Percentiles rank a stretch among this genome's conserved stretches.
Evolutionary conservation across 1,139 yeast genomes (phyloP).

Genomic region (Yamadazyma friedrichii): DNA sequence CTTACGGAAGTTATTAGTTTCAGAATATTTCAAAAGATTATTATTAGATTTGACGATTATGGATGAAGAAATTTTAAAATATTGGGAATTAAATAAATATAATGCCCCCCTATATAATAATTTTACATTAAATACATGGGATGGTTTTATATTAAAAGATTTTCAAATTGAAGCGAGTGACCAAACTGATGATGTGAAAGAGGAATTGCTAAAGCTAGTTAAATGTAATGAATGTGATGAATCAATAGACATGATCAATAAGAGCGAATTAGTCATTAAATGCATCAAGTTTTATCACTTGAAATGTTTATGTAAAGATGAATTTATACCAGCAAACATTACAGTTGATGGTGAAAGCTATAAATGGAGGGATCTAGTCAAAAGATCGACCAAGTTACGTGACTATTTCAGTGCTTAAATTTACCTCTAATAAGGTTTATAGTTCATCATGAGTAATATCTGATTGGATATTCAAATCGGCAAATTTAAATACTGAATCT

Average conservation of each 20-base stretch:
- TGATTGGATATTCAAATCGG: slow-evolving; percentile 8
- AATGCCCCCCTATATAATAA: slow-evolving; percentile 19
- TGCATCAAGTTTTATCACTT: slow-evolving; percentile 44
- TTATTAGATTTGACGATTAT: slow-evolving; percentile 41
- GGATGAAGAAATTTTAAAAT: slow-evolving; percentile 21
- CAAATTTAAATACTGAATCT: slow-evolving; percentile 32
- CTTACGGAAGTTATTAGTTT: slow-evolving; percentile 42
- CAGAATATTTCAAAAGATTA: slow-evolving; percentile 42
- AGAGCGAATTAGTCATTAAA: slow-evolving; percentile 13
- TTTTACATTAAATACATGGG: not conserved
- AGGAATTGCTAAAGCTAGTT: slow-evolving; percentile 20
- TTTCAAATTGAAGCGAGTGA: not conserved
- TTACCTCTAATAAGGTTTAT: slow-evolving; percentile 9
- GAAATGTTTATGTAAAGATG: slow-evolving; percentile 33
- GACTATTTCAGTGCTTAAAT: not conserved
- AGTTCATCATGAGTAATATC: slow-evolving; percentile 29
- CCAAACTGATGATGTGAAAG: slow-evolving; percentile 16
- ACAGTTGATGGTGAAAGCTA: slow-evolving; percentile 12
- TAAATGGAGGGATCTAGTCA: slow-evolving; percentile 43
- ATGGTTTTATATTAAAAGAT: not conserved
- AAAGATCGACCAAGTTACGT: slow-evolving; percentile 14
- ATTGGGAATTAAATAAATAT: slow-evolving; percentile 31
- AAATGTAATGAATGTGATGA: slow-evolving; percentile 11
- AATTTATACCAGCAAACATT: slow-evolving; percentile 25
- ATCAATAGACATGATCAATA: slow-evolving; percentile 7